Percentiles rank a stretch among this genome's conserved stretches.
Evolutionary conservation across 129 eudicot species (phyloP).

Genomic region (Smallanthus sonchifolius): DNA sequence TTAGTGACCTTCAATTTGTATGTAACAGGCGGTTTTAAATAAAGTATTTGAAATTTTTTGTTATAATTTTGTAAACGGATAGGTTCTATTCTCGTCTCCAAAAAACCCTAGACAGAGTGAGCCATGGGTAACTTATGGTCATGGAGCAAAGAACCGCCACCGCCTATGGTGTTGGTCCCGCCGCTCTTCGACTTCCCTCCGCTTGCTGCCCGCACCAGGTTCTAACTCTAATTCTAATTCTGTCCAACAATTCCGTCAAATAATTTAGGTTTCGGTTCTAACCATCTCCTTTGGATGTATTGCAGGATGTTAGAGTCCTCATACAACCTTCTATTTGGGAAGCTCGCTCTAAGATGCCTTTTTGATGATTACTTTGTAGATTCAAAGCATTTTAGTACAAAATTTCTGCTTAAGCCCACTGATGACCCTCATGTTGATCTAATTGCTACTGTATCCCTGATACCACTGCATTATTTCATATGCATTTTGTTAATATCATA

Average conservation of each 20-base stretch:
- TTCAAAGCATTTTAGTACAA: slow-evolving; percentile 59
- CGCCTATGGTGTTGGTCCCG: slow-evolving; percentile 90
- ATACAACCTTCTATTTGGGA: slow-evolving; percentile 71
- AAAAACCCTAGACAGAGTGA: background rate
- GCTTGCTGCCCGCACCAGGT: slow-evolving; percentile 91
- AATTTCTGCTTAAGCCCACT: slow-evolving; percentile 76
- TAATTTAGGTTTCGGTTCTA: background rate
- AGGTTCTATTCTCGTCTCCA: too few species aligned
- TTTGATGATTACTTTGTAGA: slow-evolving; percentile 77
- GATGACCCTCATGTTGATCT: slow-evolving; percentile 82
- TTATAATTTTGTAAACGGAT: too few species aligned
- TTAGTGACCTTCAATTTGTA: too few species aligned
- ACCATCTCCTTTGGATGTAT: slow-evolving; percentile 2
- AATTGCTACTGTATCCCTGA: slow-evolving; percentile 69
- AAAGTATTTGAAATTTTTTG: too few species aligned
- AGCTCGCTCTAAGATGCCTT: slow-evolving; percentile 70
- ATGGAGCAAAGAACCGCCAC: slow-evolving; percentile 49
- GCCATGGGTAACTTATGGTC: slow-evolving; percentile 59
- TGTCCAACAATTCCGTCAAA: background rate
- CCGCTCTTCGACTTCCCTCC: slow-evolving; percentile 98
- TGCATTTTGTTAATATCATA: background rate
- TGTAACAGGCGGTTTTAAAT: too few species aligned
- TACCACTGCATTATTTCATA: slow-evolving; percentile 4
- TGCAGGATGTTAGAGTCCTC: slow-evolving; percentile 88
- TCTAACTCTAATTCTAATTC: background rate